Conservation (phyloP, 495 filamentous ascomycete genomes). For the Echria macrotheca region DNA sequence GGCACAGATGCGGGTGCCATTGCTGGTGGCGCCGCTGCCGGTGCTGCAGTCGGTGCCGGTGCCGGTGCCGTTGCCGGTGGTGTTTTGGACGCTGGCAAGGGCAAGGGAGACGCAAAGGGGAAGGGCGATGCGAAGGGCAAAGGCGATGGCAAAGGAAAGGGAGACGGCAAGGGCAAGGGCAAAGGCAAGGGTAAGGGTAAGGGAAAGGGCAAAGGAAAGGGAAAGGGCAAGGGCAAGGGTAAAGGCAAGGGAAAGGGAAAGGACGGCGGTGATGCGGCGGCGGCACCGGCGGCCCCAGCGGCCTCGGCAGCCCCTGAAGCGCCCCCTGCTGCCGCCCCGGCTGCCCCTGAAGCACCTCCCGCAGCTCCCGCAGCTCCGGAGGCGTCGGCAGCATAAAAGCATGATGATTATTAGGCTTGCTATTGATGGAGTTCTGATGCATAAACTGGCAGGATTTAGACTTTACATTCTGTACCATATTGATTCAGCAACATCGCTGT, state of each 20-base stretch:
- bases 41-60: neutral
- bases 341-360: no score
- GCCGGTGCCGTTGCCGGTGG: neutral
- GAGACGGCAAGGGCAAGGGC: conserved; percentile 1
- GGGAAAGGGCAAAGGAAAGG: neutral
- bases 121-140: neutral
- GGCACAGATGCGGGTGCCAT: neutral
- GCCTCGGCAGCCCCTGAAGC: no score
- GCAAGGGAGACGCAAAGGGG: conserved; percentile 4
- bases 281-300: neutral
- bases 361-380: no score
- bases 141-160: conserved; percentile 2
- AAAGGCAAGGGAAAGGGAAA: conserved; percentile 1
- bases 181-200: conserved; percentile 1
- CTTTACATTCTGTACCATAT: no score
- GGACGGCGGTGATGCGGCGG: neutral
- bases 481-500: no score
- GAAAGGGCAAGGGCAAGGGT: neutral
- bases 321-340: no score
- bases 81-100: neutral
- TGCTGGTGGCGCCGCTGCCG: neutral
- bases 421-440: no score
- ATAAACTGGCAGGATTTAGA: no score
- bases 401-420: no score
- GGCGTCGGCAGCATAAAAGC: no score